Conservation (phyloP, 495 filamentous ascomycete species). For the Neurospora sp. region DNA sequence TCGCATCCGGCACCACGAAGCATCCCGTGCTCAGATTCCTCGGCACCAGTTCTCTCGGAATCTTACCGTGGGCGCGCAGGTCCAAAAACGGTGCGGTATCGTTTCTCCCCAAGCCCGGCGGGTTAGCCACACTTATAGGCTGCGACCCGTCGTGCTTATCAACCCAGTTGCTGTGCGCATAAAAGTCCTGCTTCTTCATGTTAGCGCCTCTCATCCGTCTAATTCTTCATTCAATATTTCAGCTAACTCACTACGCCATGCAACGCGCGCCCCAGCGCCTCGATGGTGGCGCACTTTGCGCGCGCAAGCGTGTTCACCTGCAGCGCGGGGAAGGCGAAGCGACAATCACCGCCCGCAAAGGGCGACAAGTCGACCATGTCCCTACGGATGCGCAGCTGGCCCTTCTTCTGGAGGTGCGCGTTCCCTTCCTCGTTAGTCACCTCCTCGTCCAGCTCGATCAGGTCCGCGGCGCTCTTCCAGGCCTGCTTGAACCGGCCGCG, state of each 20-base stretch:
- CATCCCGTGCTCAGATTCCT: conserved; percentile 19
- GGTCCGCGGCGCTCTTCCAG: conserved; percentile 1
- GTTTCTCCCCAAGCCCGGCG: conserved; percentile 14
- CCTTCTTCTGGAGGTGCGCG: not conserved
- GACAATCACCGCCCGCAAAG: conserved; percentile 13
- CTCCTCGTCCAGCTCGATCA: not conserved
- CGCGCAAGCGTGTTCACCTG: conserved; percentile 11
- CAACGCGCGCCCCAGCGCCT: conserved; percentile 14
- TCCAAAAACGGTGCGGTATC: conserved; percentile 16
- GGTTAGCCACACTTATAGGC: conserved; percentile 15
- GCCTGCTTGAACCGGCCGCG: conserved; percentile 19
- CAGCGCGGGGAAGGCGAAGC: conserved; percentile 12
- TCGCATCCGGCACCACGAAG: conserved; percentile 13
- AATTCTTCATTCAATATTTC: no score
- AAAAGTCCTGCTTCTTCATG: conserved; percentile 13
- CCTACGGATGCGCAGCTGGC: conserved; percentile 3
- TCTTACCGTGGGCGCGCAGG: conserved; percentile 8
- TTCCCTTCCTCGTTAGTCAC: not conserved
- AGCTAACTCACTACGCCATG: conserved; percentile 7
- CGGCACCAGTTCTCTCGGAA: conserved; percentile 13
- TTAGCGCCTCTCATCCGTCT: no score
- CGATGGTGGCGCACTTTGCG: conserved; percentile 16
- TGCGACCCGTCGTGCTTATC: conserved; percentile 9
- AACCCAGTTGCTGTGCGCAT: conserved; percentile 23
- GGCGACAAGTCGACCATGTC: conserved; percentile 12